These are phyloP conservation scores for Aegilops umbellulata DNA, from an alignment of 176 grass and related monocot genomes.

Conservation along the genomic window DNA sequence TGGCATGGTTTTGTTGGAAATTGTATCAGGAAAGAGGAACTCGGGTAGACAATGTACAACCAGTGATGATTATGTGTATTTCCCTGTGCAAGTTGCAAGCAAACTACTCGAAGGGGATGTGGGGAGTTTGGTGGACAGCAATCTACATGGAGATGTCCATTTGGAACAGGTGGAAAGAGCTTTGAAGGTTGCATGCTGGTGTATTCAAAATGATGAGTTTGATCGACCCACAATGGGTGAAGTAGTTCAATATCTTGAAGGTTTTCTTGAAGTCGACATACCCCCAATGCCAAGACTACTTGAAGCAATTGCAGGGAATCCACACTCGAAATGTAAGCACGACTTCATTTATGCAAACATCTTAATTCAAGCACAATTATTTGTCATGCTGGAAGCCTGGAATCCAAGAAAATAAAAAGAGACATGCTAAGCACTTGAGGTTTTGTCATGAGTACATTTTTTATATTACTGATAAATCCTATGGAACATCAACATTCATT, in stretches of 20 bases:
- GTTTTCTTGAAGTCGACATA: not conserved
- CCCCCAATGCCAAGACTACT: conserved; percentile 42
- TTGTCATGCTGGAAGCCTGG: not conserved
- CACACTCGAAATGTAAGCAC: conserved; percentile 15
- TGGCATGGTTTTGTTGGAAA: not conserved
- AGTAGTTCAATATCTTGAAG: conserved; percentile 37
- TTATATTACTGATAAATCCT: not conserved
- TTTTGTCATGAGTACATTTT: not conserved
- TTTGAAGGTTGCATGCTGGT: conserved; percentile 47
- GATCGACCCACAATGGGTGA: conserved; percentile 32
- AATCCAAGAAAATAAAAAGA: not conserved
- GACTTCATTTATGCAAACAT: not conserved
- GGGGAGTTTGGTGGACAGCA: not conserved
- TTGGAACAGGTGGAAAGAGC: conserved; percentile 32
- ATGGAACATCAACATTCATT: not conserved
- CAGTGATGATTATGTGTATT: conserved; percentile 12
- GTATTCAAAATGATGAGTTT: conserved; percentile 44
- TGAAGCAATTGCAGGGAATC: not conserved
- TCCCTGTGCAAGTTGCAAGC: not conserved
- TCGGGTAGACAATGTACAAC: not conserved
- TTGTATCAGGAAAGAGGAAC: not conserved
- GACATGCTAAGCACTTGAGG: not conserved
- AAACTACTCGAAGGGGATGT: not conserved
- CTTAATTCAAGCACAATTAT: not conserved
- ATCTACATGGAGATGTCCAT: conserved; percentile 2